These are phyloP conservation scores for Paracorniculantispora psalliotae DNA, from an alignment of 2,329 filamentous ascomycete species.

Conservation along the genomic window DNA sequence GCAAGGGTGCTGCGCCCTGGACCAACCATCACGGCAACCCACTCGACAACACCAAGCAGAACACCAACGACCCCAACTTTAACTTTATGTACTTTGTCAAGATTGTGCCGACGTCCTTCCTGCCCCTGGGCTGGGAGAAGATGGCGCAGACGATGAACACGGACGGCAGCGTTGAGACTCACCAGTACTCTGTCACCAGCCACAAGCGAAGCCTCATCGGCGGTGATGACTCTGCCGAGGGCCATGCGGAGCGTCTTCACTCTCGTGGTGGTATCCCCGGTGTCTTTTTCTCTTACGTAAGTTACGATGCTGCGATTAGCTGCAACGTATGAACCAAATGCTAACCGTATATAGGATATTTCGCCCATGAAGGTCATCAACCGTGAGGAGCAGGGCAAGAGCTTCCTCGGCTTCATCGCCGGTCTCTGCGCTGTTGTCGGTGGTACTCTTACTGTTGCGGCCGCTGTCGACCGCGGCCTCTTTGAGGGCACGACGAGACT, in stretches of 20 bases:
- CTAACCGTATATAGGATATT: slow-evolving; percentile 62
- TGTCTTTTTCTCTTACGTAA: slow-evolving; percentile 96
- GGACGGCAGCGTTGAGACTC: slow-evolving; percentile 86
- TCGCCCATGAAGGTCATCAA: slow-evolving; percentile 99
- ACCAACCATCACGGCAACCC: slow-evolving; percentile 91
- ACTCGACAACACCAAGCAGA: slow-evolving; percentile 73
- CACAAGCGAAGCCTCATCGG: slow-evolving; percentile 85
- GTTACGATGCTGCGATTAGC: slow-evolving; percentile 29
- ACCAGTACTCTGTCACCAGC: slow-evolving; percentile 97
- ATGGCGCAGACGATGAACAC: slow-evolving; percentile 48
- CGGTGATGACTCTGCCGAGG: slow-evolving; percentile 78
- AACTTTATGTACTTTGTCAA: slow-evolving; percentile 99
- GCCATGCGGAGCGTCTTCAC: slow-evolving; percentile 88
- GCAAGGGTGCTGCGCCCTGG: slow-evolving; percentile 54
- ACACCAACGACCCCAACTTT: slow-evolving; percentile 74
- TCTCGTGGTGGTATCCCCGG: slow-evolving; percentile 89
- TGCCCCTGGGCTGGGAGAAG: slow-evolving; percentile 84
- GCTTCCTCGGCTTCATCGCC: slow-evolving; percentile 86
- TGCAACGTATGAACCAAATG: not conserved
- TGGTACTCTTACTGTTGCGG: slow-evolving; percentile 91
- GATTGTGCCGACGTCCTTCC: slow-evolving; percentile 92
- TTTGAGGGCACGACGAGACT: slow-evolving; percentile 83
- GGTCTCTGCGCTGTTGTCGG: slow-evolving; percentile 93
- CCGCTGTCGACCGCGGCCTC: slow-evolving; percentile 82
- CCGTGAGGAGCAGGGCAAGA: slow-evolving; percentile 83